Conservation (phyloP, 2,329 filamentous ascomycete species). For the Monosporascus ibericus region DNA sequence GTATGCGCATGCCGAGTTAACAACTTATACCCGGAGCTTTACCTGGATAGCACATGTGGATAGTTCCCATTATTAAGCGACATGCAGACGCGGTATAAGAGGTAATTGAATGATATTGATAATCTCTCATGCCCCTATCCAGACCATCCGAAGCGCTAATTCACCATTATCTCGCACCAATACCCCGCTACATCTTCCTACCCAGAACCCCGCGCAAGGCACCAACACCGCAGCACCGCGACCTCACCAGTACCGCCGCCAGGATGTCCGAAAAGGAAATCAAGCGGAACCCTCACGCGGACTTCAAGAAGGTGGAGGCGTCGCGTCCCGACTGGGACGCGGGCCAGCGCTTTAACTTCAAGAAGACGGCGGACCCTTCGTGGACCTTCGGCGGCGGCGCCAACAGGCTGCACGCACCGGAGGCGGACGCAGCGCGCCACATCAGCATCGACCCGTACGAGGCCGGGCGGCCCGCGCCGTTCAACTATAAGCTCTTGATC, state of each 20-base stretch:
- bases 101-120: too few species aligned
- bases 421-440: slow-evolving; percentile 38
- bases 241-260: neutral
- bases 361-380: slow-evolving; percentile 55
- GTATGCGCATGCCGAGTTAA: too few species aligned
- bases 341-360: slow-evolving; percentile 44
- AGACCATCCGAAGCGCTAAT: too few species aligned
- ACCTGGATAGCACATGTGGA: too few species aligned
- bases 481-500: slow-evolving; percentile 92
- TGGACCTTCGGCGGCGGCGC: slow-evolving; percentile 64
- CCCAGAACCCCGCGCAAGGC: neutral
- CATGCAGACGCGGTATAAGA: too few species aligned
- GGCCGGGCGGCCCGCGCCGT: slow-evolving; percentile 56
- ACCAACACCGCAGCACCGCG: neutral
- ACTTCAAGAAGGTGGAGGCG: slow-evolving; percentile 69
- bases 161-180: neutral
- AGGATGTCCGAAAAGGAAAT: slow-evolving; percentile 26
- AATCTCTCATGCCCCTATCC: too few species aligned
- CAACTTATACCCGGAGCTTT: too few species aligned
- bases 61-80: too few species aligned
- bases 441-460: slow-evolving; percentile 77
- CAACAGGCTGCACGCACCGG: slow-evolving; percentile 40
- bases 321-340: slow-evolving; percentile 56
- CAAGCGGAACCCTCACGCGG: slow-evolving; percentile 62
- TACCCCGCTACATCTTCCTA: neutral